phyloP scores from a whole-genome alignment of 257 asterid species.

The Gentiana dahurica region DNA sequence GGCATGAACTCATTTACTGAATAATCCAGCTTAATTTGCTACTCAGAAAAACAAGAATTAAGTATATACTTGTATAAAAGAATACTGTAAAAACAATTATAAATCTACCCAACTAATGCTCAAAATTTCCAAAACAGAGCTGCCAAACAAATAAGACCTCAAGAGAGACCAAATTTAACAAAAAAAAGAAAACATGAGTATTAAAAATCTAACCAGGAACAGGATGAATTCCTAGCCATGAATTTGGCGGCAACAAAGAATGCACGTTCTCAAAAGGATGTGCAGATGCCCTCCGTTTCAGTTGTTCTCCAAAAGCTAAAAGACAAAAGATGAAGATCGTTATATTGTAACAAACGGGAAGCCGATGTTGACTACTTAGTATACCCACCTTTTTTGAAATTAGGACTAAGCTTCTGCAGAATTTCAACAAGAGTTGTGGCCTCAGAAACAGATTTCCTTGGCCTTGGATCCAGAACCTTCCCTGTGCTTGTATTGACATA shows the following conservation, averaged over 20 bases:
- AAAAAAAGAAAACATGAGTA: not conserved
- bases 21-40: no score
- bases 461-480: conserved; percentile 66
- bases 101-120: no score
- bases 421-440: conserved; percentile 79
- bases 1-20: no score
- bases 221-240: conserved; percentile 84
- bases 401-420: conserved; percentile 84
- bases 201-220: conserved; percentile 50
- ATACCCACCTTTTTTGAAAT: conserved; percentile 77
- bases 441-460: conserved; percentile 50
- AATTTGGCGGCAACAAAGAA: conserved; percentile 67
- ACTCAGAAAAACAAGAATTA: no score
- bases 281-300: conserved; percentile 86
- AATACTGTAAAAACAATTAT: no score
- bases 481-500: conserved; percentile 76
- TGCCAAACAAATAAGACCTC: no score
- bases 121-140: not conserved
- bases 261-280: conserved; percentile 94
- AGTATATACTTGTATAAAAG: no score
- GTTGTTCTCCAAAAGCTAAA: conserved; percentile 79
- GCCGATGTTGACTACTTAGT: not conserved
- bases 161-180: no score
- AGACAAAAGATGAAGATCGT: conserved; percentile 10
- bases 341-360: not conserved